Evolutionary conservation across 192 early-diverging fungal genomes (phyloP), one percentile per base, ranked within the genome.

Genomic region (Coemansia sp.): DNA sequence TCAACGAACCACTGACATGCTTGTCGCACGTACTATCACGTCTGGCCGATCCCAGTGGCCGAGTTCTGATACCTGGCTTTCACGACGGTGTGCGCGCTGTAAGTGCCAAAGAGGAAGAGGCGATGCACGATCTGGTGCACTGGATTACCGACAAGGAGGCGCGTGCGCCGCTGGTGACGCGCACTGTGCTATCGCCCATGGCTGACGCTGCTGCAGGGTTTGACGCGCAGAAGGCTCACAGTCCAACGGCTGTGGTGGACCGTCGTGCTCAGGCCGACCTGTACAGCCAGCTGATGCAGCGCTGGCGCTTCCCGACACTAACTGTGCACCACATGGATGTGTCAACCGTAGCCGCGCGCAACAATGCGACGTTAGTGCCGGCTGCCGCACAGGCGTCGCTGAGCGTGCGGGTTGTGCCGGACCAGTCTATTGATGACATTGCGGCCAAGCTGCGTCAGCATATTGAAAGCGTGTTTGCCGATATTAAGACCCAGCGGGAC

Each of bases 261-360:
- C 38, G 37, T 17, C 55, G 22, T 57, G 42, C 49, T 48, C 58
- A 46, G 47, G 56, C 17, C 5, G 69, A 59, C 10, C 62, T 85
- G 23, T 85, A 76, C 67, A 52, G 82, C 26, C 81, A 81, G 53
- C 68, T 91, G 66, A 87, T 91, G 89, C 82, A 85, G 58, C 84
- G 88, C 20, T 91, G 89, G 89, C 81, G 89, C 21, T 84, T 84
- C 57, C 89, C 89, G 4, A 83, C 89, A 38, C 71, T 91, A 42
- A 87, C 90, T 5, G 85, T 91, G 48, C 90, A 91, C 57, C 87
- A 90, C 57, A 84, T 91, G 31, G 87, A 89, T 53, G 87, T 90
- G n/a, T 89, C 87, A 0, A 81, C 78, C 0, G 68, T 55, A 5
- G 85, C 85, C 0, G 82, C 86, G 38, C 86, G 84, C 51, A 64